Conservation (phyloP, 257 asterid species). For the Solanum sejunctum region DNA sequence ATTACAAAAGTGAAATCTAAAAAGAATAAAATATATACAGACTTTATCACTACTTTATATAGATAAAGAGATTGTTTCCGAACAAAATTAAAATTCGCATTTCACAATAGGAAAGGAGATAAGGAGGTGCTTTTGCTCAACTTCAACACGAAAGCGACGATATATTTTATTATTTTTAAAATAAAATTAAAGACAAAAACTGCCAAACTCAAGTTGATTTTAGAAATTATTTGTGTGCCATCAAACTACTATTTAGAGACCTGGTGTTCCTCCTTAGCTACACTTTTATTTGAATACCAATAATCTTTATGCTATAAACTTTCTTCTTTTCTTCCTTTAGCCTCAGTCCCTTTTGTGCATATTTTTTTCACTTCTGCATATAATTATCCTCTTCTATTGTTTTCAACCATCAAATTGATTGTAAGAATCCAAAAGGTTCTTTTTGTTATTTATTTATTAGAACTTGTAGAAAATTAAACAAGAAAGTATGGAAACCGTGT, state of each 20-base stretch:
- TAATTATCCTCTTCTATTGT: neutral
- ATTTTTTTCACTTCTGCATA: neutral
- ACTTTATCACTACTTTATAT: too few relatives aligned
- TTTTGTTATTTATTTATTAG: neutral
- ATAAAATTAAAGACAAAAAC: neutral
- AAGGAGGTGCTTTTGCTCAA: neutral
- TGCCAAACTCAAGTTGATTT: neutral
- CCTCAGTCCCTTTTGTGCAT: neutral
- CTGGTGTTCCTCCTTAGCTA: conserved; percentile 17
- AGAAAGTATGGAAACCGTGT: neutral
- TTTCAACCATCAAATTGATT: neutral
- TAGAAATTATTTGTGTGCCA: conserved; percentile 7
- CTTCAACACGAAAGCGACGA: neutral
- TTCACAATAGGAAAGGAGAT: neutral
- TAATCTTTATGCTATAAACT: conserved; percentile 19
- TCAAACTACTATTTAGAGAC: conserved; percentile 30
- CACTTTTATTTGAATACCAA: conserved; percentile 10
- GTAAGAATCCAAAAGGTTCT: neutral
- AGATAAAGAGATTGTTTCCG: too few relatives aligned
- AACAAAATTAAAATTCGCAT: too few relatives aligned
- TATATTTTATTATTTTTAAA: neutral
- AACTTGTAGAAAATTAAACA: neutral
- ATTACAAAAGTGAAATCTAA: too few relatives aligned
- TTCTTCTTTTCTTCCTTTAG: neutral
- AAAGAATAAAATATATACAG: too few relatives aligned